Evolutionary conservation across 2,329 filamentous ascomycete genomes (phyloP), one percentile per base, ranked within the genome.

Genomic region (Hymenoscyphus repandus): DNA sequence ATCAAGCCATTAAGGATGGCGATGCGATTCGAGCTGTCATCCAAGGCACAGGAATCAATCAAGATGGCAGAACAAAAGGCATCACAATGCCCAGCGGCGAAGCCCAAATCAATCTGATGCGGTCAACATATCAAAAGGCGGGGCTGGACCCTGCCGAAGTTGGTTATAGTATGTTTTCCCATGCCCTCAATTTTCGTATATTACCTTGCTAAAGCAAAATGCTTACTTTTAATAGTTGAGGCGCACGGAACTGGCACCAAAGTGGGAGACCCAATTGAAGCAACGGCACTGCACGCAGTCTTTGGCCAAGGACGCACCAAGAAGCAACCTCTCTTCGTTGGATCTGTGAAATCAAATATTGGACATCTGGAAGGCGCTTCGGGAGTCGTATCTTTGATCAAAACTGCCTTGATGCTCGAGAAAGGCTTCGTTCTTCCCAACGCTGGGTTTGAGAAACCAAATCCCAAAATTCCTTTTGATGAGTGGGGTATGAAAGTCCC

Each of bases 1-100:
- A 71, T 5, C 75, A 82, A 61, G 83, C 82, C 1, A 57, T 85
- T 6, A 68, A 69, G 12, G 76, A 80, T 54, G 77, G 78, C 17
- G 80, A 86, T 60, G 74, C 74, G 0, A 78, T 82, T 49, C 72
- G 77, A 11, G 75, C 73, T 6, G 70, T 82, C 18, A 77, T 83
- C 50, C 71, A 76, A 11, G 75, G 70, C 3, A 78, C 72, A 1
- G 68, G 69, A 1, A 69, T 76, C 36, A 82, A 82, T 53, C 75
- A 79, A 54, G 82, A 86, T 59, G 83, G 83, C 3, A 69, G 72
- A 30, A 83, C 80, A 0, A 69, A 61, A 17, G 78, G 78, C 0
- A 75, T 82, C 52, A 81, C 78, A 0, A 71, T 78, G 65, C 80
- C 80, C 0, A 80, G 68, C 47, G 63, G 66, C 1, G 49, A 57